phyloP scores from a whole-genome alignment of 305 asterid genomes.

The Lippia alba region DNA sequence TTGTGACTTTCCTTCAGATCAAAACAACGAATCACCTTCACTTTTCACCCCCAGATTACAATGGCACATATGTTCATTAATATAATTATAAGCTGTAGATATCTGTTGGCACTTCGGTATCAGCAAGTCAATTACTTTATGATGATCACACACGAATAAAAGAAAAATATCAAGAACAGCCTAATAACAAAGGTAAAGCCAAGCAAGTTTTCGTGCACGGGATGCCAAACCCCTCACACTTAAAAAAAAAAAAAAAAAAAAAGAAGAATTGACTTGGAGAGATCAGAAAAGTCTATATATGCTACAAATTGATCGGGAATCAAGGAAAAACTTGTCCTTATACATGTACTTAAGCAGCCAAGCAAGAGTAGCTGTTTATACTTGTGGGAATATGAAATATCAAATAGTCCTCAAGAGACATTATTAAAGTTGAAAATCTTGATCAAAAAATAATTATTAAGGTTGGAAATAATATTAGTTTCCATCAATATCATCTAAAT shows the following conservation, averaged over 20 bases:
- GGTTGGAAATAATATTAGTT: neutral
- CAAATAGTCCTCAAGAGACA: neutral
- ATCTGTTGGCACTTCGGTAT: neutral
- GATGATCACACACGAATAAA: neutral
- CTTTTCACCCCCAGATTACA: neutral
- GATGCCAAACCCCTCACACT: neutral
- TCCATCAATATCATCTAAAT: neutral
- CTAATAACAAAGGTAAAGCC: slow-evolving; percentile 9
- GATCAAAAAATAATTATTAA: too few species aligned
- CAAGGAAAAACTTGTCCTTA: neutral
- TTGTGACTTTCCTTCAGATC: neutral
- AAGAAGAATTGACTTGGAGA: slow-evolving; percentile 23
- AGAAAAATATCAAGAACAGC: neutral
- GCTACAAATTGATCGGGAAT: slow-evolving; percentile 25
- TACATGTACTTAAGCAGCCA: neutral
- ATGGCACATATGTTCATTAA: neutral
- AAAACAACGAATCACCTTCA: neutral
- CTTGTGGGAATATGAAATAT: neutral
- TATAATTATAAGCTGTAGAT: neutral
- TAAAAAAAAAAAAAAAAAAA: neutral
- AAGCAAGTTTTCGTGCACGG: slow-evolving; percentile 27
- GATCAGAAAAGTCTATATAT: slow-evolving; percentile 30
- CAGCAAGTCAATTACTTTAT: slow-evolving; percentile 1
- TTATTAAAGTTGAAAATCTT: neutral
- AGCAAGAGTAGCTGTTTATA: neutral